Evolutionary conservation across 2,329 filamentous ascomycete genomes (phyloP), one percentile per base, ranked within the genome.

Genomic region (Parasarocladium wereldwijsianum): DNA sequence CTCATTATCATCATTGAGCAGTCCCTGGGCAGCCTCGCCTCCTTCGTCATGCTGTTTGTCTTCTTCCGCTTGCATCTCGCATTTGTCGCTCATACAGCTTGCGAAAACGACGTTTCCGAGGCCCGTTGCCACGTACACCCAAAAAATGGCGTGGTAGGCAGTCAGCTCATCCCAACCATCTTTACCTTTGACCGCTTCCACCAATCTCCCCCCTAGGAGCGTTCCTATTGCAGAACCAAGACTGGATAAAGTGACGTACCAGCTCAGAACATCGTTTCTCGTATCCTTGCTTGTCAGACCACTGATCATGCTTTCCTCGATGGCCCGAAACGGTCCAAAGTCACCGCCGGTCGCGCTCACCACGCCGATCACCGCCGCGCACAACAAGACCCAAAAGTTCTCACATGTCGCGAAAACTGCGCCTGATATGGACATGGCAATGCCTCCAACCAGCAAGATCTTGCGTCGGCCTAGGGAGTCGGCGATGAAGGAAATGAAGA

Each of bases 281-380:
- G 62, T 65, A 17, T 57, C 48, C 0, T 63, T 57, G 0, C 52
- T 59, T 0, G 70, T 76, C 25, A 78, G 54, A 42, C 76, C 69
- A 5, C 70, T 67, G 6, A 78, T 44, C 19, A 66, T 70, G 1
- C 66, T 71, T 54, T 79, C 73, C 43, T 79, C 75, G 18, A 80
- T 68, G 4, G 70, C 70, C 21, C 73, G 57, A 39, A 79, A 79
- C 0, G 75, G 74, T 0, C 74, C 75, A 43, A 78, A 76, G 38
- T 79, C 75, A 11, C 70, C 65, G 6, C 74, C 74, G 3, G 55
- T 72, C 0, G 70, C 63, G 44, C 65, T 72, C 31, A 76, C 64
- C 4, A 76, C 69, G 2, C 72, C 71, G 3, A 73, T 50, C 4
- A 76, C 58, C 1, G 70, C 69, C 0, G 70, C 71, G 0, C 58